Evolutionary conservation across 1,139 yeast species (phyloP).

Genomic region (Hansenula lynferdii): DNA sequence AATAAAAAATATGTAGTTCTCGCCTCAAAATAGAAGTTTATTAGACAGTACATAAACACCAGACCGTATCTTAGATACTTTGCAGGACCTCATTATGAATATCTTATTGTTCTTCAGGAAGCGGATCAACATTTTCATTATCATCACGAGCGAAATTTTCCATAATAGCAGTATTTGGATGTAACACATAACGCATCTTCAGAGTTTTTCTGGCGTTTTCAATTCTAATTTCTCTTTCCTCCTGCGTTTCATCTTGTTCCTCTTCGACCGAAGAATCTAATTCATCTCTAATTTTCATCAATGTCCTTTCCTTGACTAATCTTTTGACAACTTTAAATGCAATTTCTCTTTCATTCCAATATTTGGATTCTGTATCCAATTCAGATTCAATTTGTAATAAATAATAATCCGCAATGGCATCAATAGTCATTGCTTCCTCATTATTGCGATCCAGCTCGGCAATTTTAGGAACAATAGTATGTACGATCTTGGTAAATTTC

Average conservation of each 20-base stretch:
- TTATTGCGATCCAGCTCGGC: constrained; percentile 42
- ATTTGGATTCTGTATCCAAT: constrained; percentile 65
- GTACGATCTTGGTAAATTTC: constrained; percentile 81
- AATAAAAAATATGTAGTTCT: too few relatives aligned
- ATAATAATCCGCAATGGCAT: constrained; percentile 75
- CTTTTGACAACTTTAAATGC: constrained; percentile 80
- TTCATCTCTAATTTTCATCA: constrained; percentile 75
- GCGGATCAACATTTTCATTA: constrained; percentile 6
- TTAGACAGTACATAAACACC: too few relatives aligned
- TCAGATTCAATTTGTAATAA: constrained; percentile 71
- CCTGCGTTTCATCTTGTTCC: constrained; percentile 25
- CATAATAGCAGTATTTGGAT: constrained; percentile 83
- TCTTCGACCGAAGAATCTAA: constrained; percentile 27
- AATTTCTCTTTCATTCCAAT: constrained; percentile 63
- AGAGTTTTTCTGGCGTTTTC: constrained; percentile 20
- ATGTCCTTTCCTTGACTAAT: constrained; percentile 78
- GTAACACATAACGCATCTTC: constrained; percentile 62
- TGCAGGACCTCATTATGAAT: too few relatives aligned
- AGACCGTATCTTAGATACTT: too few relatives aligned
- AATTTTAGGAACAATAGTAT: constrained; percentile 67
- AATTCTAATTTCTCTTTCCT: constrained; percentile 25
- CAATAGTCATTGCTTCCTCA: constrained; percentile 67
- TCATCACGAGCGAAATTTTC: constrained; percentile 33
- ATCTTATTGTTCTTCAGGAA: too few relatives aligned
- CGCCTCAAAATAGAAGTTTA: too few relatives aligned